Conservation (phyloP, 306 rosid species). For the Calophaca sinica region DNA sequence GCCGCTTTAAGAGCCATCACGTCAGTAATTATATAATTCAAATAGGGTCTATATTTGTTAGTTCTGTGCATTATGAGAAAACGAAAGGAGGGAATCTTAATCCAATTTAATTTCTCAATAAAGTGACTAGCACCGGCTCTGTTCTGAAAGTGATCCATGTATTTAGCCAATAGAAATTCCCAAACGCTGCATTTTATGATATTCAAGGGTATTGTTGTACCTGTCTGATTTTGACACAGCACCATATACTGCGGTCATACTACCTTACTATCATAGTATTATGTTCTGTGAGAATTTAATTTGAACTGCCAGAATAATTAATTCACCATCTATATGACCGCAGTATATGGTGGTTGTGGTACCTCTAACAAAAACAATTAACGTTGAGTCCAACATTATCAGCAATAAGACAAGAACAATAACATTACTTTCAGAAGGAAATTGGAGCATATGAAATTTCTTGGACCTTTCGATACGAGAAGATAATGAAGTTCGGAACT, state of each 20-base stretch:
- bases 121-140: neutral
- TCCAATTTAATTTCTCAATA: conserved; percentile 24
- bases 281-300: neutral
- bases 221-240: conserved; percentile 35
- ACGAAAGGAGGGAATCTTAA: conserved; percentile 9
- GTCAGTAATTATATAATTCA: neutral
- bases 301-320: neutral
- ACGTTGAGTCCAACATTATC: too few species aligned
- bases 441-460: too few species aligned
- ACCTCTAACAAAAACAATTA: neutral
- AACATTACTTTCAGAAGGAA: too few species aligned
- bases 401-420: neutral
- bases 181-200: neutral
- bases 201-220: neutral
- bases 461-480: neutral
- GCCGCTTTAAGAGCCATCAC: neutral
- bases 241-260: too few species aligned
- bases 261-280: too few species aligned
- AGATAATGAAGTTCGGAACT: conserved; percentile 20
- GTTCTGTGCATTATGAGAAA: conserved; percentile 32
- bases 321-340: neutral
- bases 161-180: conserved; percentile 30
- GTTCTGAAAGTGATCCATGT: conserved; percentile 29
- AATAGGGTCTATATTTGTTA: neutral
- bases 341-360: neutral